These are phyloP conservation scores for Raphanus hybrid DNA, from an alignment of 441 rosid genomes.

Conservation along the genomic window DNA sequence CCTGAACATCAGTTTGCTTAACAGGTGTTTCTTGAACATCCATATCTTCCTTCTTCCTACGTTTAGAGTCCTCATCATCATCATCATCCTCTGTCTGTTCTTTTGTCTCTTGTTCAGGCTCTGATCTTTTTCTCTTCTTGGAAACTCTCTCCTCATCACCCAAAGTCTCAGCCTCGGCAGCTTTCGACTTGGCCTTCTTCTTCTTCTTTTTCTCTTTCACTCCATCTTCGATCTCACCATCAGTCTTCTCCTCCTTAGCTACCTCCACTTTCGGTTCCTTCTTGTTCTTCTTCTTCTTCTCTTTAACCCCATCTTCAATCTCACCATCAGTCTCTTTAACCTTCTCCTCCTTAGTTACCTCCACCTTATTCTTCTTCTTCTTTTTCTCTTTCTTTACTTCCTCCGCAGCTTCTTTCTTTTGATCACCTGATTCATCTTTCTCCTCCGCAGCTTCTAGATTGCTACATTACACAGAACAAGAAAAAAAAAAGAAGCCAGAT, in stretches of 20 bases:
- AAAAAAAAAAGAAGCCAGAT: neutral
- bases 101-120: slow-evolving; percentile 52
- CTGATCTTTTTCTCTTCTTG: slow-evolving; percentile 81
- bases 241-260: slow-evolving; percentile 22
- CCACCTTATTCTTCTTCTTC: slow-evolving; percentile 38
- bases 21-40: slow-evolving; percentile 41
- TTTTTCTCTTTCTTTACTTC: slow-evolving; percentile 37
- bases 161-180: slow-evolving; percentile 22
- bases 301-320: slow-evolving; percentile 18
- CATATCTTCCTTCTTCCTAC: slow-evolving; percentile 52
- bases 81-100: slow-evolving; percentile 44
- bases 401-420: slow-evolving; percentile 41
- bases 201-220: slow-evolving; percentile 43
- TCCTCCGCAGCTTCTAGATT: slow-evolving; percentile 30
- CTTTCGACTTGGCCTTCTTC: slow-evolving; percentile 34
- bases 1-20: slow-evolving; percentile 42
- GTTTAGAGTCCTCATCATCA: slow-evolving; percentile 61
- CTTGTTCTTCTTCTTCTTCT: slow-evolving; percentile 33
- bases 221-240: slow-evolving; percentile 17
- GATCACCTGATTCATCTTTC: slow-evolving; percentile 22
- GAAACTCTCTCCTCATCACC: slow-evolving; percentile 43
- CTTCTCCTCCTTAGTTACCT: slow-evolving; percentile 26
- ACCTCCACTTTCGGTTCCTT: slow-evolving; percentile 27
- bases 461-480: slow-evolving; percentile 45
- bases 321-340: slow-evolving; percentile 22